Base-by-base conservation (phyloP, 352 stramenopile genomes). In the Phytopythium aichiense region DNA sequence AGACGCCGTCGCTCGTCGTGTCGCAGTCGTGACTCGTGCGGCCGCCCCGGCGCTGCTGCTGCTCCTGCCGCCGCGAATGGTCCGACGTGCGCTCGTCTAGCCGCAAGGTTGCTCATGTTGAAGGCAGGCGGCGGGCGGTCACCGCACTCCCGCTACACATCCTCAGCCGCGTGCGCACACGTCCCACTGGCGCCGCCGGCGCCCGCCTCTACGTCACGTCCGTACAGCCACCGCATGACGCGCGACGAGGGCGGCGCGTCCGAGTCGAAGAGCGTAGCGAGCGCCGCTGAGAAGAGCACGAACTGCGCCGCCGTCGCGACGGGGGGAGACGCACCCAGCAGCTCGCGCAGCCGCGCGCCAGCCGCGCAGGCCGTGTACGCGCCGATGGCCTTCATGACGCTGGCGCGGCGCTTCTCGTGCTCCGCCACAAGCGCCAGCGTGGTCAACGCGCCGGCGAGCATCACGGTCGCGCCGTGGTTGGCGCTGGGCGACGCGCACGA, bases 221-320 rank as follows among this genome's bases (percentile, higher is more conserved):
- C 83, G 67, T 84, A 91, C 31, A 92, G 68, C 49, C 80, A 70
- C 37, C 70, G 75, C 69, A 81, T 75, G 56, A 87, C 52, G 46
- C 63, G 65, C 37, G 62, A 73, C 57, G 74, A 84, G 20, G 61
- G 69, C 61, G 81, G 65, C 35, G 74, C 64, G 37, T 48, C 67
- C 35, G 74, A 66, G 37, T 48, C 67, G 53, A 92, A 81, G 30
- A 92, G 67, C 51, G 77, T 55, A 12, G 68, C 69, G 56, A 88
- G 64, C 50, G 77, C 66, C 2, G 60, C 66, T 2, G 72, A 64
- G 20, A 87, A 71, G 48, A 87, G 56, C 65, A 53, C 61, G 31
- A 77, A 69, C 58, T 91, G 79, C 16, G 64, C 64, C 13, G 67
- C 57, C 30, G 68, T 58, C n/a, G 70, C 60, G 23, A n/a, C 33